Conservation (phyloP, 2,329 filamentous ascomycete genomes). For the Orbilia ellipsospora region DNA sequence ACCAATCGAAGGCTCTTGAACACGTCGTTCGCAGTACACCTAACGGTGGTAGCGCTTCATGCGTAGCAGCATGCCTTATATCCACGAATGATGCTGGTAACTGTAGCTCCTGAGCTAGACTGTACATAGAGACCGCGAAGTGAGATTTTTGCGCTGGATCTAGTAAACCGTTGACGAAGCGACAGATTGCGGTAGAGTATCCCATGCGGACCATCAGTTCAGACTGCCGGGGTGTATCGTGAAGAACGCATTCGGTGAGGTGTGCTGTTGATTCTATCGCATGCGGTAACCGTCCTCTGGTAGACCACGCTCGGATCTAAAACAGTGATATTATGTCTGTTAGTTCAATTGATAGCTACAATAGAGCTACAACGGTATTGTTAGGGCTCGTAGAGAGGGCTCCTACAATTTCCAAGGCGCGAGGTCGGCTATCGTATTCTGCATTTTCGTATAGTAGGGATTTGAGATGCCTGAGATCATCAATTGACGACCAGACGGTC, state of each 20-base stretch:
- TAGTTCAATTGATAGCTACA: background rate
- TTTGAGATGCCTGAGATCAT: slow-evolving; percentile 50
- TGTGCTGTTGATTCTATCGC: slow-evolving; percentile 82
- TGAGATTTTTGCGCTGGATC: slow-evolving; percentile 76
- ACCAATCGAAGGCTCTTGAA: slow-evolving; percentile 79
- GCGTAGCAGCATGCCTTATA: slow-evolving; percentile 87
- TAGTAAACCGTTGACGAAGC: slow-evolving; percentile 82
- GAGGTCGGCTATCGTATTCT: slow-evolving; percentile 44
- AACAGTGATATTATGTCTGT: no score
- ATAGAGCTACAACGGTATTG: background rate
- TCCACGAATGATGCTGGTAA: slow-evolving; percentile 85
- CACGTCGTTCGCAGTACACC: slow-evolving; percentile 77
- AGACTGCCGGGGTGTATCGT: slow-evolving; percentile 68
- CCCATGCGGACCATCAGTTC: slow-evolving; percentile 74
- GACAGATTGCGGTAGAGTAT: slow-evolving; percentile 79
- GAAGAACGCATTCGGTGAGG: slow-evolving; percentile 75
- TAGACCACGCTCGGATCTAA: slow-evolving; percentile 69
- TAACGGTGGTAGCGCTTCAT: slow-evolving; percentile 84
- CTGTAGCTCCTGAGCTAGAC: slow-evolving; percentile 74
- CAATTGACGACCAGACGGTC: slow-evolving; percentile 53
- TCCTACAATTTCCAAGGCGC: slow-evolving; percentile 40
- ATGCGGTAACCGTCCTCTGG: slow-evolving; percentile 79
- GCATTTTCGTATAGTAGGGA: slow-evolving; percentile 39
- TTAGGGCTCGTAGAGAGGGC: no score
- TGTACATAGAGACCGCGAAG: slow-evolving; percentile 75